Evolutionary conservation across 768 basidiomycete species (phyloP), one percentile per base, ranked within the genome.

Genomic region (Pulveroboletus sp.): DNA sequence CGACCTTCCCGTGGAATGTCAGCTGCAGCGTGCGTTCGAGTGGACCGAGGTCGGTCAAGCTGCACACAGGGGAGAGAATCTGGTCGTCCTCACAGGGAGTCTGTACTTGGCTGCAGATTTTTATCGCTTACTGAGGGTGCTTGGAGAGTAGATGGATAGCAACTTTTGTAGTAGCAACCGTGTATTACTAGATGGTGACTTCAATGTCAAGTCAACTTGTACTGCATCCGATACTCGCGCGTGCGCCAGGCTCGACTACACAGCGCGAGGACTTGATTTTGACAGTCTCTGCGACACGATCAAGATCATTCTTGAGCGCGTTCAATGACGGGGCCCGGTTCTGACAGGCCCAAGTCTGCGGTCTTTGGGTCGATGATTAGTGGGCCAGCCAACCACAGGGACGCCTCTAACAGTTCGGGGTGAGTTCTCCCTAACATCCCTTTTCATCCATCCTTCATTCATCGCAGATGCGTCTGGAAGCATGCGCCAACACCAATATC

Each of bases 71-170:
- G 48, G 52, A 38, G 59, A 72, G 23, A 67, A 70, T n/a, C 59
- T 92, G 44, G 77, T 87, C 0, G 77, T 97, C 11, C 61, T 95
- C 1, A 86, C 91, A 20, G 97, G 95, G 33, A 98, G 97, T 69
- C 65, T 98, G 59, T 99, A 99, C 69, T 78, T 97, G 33, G 90
- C 93, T 2, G 92, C 93, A 10, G 95, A 98, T 70, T 82, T 94
- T 47, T 97, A 95, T 71, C 73, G 93, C 48, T 57, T 84, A 24
- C 12, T 65, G 32, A 40, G 43, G 40, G 8, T 21, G 20, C 49
- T 64, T 16, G 52, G 27, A 38, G 50, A 33, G 43, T 61, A 43
- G 25, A 10, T 6, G 27, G 21, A 40, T 33, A 5, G 10, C 19
- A 19, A 29, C 12, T 2, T 8, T n/a, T 23, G 40, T 40, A 21